Conservation (phyloP, 192 early-diverging fungal species). For the Rhizophlyctis rosea region DNA sequence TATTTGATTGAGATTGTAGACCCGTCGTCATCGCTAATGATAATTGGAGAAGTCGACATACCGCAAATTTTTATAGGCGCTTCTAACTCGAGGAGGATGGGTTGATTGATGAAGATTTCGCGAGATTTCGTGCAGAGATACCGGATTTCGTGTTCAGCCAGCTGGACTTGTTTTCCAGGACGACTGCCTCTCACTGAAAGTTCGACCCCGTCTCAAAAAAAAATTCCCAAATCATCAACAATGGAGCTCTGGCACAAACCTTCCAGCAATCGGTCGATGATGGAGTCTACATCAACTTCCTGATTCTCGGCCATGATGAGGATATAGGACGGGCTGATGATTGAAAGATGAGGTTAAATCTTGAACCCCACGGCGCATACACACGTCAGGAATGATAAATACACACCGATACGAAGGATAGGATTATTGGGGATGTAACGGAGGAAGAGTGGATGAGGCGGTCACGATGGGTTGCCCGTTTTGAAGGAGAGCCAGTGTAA, state of each 20-base stretch:
- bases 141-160: slow-evolving; percentile 92
- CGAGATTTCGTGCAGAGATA: slow-evolving; percentile 90
- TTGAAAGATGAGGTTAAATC: too few relatives aligned
- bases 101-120: slow-evolving; percentile 93
- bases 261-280: slow-evolving; percentile 89
- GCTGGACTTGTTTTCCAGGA: slow-evolving; percentile 95
- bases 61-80: slow-evolving; percentile 97
- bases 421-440: too few relatives aligned
- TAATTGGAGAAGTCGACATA: slow-evolving; percentile 28
- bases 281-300: slow-evolving; percentile 81
- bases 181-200: slow-evolving; percentile 83
- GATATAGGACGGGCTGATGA: too few relatives aligned
- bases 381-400: too few relatives aligned
- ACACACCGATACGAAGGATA: too few relatives aligned
- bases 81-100: slow-evolving; percentile 88
- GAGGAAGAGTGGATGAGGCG: too few relatives aligned
- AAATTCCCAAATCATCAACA: slow-evolving; percentile 8
- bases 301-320: slow-evolving; percentile 37
- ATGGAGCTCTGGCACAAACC: slow-evolving; percentile 51
- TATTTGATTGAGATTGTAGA: slow-evolving; percentile 39
- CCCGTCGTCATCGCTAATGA: too few relatives aligned
- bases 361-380: too few relatives aligned
- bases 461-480: too few relatives aligned
- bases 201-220: too few relatives aligned
- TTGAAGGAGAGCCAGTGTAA: too few relatives aligned